Conservation (phyloP, 2,329 filamentous ascomycete genomes). For the Pseudogymnoascus sp. region DNA sequence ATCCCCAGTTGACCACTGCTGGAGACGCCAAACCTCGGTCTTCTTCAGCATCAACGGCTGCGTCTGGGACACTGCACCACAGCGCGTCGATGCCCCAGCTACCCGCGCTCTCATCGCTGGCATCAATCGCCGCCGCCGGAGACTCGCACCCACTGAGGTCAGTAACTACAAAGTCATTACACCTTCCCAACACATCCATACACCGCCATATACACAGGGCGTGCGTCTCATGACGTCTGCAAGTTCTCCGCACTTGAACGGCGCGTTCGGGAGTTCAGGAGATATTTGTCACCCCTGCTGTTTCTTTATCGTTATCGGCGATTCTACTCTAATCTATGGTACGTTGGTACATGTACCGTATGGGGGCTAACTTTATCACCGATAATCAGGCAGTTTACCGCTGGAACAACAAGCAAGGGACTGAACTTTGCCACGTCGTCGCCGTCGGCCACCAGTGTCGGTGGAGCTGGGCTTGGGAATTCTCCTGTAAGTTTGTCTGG, state of each 20-base stretch:
- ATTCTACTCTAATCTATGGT: constrained; percentile 13
- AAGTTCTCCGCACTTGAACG: constrained; percentile 12
- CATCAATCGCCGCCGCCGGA: constrained; percentile 43
- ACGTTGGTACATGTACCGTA: constrained; percentile 7
- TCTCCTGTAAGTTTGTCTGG: constrained; percentile 43
- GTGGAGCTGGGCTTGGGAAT: constrained; percentile 45
- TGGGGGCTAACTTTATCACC: constrained; percentile 19
- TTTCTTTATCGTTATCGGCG: constrained; percentile 18
- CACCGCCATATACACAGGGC: not conserved
- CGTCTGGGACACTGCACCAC: constrained; percentile 35
- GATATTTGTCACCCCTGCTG: constrained; percentile 14
- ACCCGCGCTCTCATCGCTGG: constrained; percentile 51
- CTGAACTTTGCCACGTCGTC: constrained; percentile 50
- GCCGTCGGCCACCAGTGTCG: constrained; percentile 53
- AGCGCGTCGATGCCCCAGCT: constrained; percentile 35
- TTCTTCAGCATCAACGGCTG: constrained; percentile 41
- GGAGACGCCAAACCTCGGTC: constrained; percentile 44
- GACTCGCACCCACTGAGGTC: constrained; percentile 44
- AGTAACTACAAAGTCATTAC: constrained; percentile 17
- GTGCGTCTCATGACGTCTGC: not conserved
- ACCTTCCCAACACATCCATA: not conserved
- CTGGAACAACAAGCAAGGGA: constrained; percentile 22
- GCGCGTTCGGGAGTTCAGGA: constrained; percentile 10
- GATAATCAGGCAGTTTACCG: constrained; percentile 14
- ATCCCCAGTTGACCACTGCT: constrained; percentile 37